Conservation (phyloP, 2,329 filamentous ascomycete genomes). For the Claviceps humidiphila region DNA sequence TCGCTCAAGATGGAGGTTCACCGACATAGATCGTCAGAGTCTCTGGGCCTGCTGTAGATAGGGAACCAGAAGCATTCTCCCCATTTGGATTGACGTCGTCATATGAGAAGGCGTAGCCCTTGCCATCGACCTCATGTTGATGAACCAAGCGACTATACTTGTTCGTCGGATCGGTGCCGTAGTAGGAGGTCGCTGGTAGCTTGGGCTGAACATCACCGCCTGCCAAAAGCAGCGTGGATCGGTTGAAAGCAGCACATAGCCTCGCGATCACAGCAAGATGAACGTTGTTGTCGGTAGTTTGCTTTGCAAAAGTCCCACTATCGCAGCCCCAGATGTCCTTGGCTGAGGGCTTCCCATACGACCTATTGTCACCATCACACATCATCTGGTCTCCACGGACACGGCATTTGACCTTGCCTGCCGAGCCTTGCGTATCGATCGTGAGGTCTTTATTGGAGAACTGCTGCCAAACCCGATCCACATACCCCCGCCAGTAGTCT, state of each 20-base stretch:
- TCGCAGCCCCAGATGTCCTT: constrained; percentile 39
- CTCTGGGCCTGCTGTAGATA: constrained; percentile 14
- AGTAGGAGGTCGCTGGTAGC: constrained; percentile 26
- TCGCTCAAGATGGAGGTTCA: constrained; percentile 5
- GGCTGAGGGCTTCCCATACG: constrained; percentile 28
- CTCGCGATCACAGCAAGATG: constrained; percentile 31
- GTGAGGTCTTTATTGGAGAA: constrained; percentile 25
- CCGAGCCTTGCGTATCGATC: constrained; percentile 28
- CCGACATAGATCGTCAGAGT: constrained; percentile 19
- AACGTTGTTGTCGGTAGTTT: constrained; percentile 22
- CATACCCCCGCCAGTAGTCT: constrained; percentile 31
- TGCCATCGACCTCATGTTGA: constrained; percentile 41
- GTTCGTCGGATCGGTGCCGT: constrained; percentile 28
- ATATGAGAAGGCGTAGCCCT: constrained; percentile 54
- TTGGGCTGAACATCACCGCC: constrained; percentile 34
- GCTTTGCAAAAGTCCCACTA: constrained; percentile 31
- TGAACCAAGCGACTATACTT: constrained; percentile 52
- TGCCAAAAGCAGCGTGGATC: constrained; percentile 30
- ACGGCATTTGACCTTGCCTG: constrained; percentile 27
- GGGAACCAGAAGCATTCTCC: constrained; percentile 32
- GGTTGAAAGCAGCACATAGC: constrained; percentile 37
- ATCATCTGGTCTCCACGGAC: constrained; percentile 21
- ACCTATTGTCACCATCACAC: constrained; percentile 29
- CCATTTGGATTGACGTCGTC: constrained; percentile 51
- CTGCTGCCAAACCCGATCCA: constrained; percentile 31